Percentiles rank a stretch among this genome's conserved stretches.
phyloP scores from a whole-genome alignment of 257 asterid genomes.

The Solanum pinnatisectum region DNA sequence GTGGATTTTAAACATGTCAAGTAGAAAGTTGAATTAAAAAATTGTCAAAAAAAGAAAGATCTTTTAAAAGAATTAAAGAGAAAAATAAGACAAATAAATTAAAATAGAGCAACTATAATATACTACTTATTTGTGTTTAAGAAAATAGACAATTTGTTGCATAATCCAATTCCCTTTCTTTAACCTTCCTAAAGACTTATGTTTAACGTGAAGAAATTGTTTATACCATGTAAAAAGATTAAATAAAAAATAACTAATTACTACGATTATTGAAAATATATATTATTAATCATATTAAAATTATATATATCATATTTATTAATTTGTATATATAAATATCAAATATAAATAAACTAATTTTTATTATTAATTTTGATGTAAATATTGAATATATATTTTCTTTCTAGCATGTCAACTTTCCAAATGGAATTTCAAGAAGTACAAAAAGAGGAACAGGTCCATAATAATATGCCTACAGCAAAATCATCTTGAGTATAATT shows the following conservation, averaged over 20 bases:
- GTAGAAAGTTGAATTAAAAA: background rate
- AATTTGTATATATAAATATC: too few relatives aligned
- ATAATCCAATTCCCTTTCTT: conserved; percentile 23
- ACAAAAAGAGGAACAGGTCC: background rate
- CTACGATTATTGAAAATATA: too few relatives aligned
- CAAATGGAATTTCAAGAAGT: background rate
- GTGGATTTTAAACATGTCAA: background rate
- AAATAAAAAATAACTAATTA: too few relatives aligned
- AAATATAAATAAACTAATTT: too few relatives aligned
- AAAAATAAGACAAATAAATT: background rate
- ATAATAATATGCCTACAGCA: background rate
- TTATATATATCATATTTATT: too few relatives aligned
- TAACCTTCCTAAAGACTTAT: conserved; percentile 30
- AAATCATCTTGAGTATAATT: background rate
- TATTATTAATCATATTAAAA: too few relatives aligned
- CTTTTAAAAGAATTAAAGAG: background rate
- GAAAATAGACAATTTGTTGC: conserved; percentile 24
- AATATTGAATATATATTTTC: background rate
- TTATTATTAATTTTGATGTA: background rate
- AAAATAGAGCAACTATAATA: too few relatives aligned
- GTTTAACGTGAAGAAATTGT: too few relatives aligned
- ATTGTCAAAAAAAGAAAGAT: too few relatives aligned
- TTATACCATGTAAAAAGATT: too few relatives aligned
- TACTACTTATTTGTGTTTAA: background rate
- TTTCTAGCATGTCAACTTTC: background rate